A percentile compares a stretch with the other conserved stretches of the same genome.
These are phyloP conservation scores for Hysterium pulicare DNA, from an alignment of 2,329 filamentous ascomycete genomes.

Conservation along the genomic window DNA sequence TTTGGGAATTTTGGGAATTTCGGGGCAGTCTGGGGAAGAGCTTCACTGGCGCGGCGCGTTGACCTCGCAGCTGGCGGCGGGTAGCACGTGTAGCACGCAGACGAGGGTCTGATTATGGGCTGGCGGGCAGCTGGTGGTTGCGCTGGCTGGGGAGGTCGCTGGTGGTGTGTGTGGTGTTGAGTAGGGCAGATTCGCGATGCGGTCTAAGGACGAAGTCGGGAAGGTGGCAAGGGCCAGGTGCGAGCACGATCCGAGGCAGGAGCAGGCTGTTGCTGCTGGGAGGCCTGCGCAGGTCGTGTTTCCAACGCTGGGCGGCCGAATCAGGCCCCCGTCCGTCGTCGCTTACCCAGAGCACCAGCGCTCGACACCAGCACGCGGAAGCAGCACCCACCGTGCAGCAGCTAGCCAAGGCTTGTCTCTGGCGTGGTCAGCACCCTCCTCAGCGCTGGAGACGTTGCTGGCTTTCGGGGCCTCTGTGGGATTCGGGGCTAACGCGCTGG, in stretches of 20 bases:
- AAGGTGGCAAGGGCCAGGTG: conserved; percentile 28
- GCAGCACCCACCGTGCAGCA: conserved; percentile 1
- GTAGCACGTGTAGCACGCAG: conserved; percentile 32
- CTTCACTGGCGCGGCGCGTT: conserved; percentile 1
- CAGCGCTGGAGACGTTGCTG: background rate
- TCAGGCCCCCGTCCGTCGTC: background rate
- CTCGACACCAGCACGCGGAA: background rate
- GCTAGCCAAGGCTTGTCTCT: conserved; percentile 1
- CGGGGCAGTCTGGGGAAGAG: conserved; percentile 1
- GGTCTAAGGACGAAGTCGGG: conserved; percentile 36
- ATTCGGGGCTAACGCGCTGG: background rate
- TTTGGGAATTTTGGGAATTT: background rate
- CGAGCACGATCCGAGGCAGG: conserved; percentile 3
- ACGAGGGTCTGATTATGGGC: conserved; percentile 10
- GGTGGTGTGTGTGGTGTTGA: conserved; percentile 18
- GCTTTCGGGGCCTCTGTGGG: background rate
- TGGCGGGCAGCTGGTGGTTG: conserved; percentile 1
- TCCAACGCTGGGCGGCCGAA: conserved; percentile 1
- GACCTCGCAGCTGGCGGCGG: conserved; percentile 6
- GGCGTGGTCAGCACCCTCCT: background rate
- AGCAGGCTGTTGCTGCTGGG: background rate
- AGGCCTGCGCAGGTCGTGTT: background rate
- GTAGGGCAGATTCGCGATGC: conserved; percentile 35
- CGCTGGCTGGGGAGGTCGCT: conserved; percentile 15
- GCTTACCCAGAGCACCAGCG: background rate